Evolutionary conservation across 306 rosid genomes (phyloP).

Genomic region (Fragaria ananassa): DNA sequence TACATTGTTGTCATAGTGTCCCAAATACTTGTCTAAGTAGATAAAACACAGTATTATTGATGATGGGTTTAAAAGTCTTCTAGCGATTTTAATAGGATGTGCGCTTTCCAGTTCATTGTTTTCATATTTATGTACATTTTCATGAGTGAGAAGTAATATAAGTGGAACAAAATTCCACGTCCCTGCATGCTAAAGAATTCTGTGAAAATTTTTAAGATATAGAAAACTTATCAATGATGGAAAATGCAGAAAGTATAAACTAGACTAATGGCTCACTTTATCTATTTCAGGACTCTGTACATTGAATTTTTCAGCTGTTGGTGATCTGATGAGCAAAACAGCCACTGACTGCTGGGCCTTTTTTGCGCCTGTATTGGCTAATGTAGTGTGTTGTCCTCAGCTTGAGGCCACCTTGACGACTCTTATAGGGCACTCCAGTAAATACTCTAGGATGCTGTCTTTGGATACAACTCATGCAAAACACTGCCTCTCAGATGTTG

Average conservation of each 20-base stretch:
- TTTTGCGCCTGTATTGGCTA: constrained; percentile 66
- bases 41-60: not conserved
- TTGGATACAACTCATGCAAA: constrained; percentile 48
- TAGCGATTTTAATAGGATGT: not conserved
- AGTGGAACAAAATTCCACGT: not conserved
- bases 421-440: constrained; percentile 61
- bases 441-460: constrained; percentile 50
- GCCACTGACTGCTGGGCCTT: constrained; percentile 62
- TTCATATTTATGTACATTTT: not conserved
- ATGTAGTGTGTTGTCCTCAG: constrained; percentile 72
- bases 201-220: not conserved
- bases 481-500: constrained; percentile 63
- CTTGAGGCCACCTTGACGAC: constrained; percentile 44
- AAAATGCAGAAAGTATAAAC: not conserved
- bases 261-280: not conserved
- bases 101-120: not conserved
- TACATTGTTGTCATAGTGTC: not conserved
- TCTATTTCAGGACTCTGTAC: constrained; percentile 47
- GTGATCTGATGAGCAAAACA: constrained; percentile 43
- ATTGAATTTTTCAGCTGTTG: constrained; percentile 43
- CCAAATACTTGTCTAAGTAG: not conserved
- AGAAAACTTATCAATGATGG: not conserved
- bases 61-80: not conserved
- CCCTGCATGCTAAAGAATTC: not conserved
- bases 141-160: not conserved